Base-by-base conservation (phyloP, 1,139 yeast genomes). In the Cylindricascospora bacillispora region DNA sequence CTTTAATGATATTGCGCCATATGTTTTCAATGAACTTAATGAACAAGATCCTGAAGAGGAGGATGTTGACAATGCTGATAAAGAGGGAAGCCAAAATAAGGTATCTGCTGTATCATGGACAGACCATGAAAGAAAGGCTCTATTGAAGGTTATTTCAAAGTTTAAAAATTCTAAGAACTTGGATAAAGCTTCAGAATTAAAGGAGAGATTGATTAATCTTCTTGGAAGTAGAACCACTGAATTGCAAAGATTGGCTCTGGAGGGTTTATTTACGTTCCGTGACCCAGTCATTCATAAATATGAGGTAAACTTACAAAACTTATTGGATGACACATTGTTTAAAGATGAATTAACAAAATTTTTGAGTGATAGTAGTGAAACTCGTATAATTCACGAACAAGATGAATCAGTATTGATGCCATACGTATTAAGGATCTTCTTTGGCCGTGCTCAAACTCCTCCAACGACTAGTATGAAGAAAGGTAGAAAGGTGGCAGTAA, bases 261-360 rank as follows among this genome's bases (percentile, higher is more conserved):
- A 71, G 35, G 79, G 80, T 28, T 47, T 89, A n/a, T 55, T 83
- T 26, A 72, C 79, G 27, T 80, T 68, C 63, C 72, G 74, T 38
- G 64, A 68, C 34, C 65, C 69, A 2, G 59, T 63, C 2, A 57
- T 82, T 20, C 64, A 64, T 32, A 80, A 76, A 50, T 86, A 85
- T 49, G 63, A 65, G 36, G 94, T 80, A 39, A 76, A 77, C 40
- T 60, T 92, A 44, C 66, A 60, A 31, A 85, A 80, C 41, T 57
- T 92, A 34, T 59, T 89, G 18, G 95, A 86, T 49, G 94, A 85
- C 39, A 70, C 82, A 2, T 61, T 77, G 15, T 86, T 83, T 57
- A 72, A 83, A 36, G 98, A 92, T 52, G 95, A 86, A 53, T 59
- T 86, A 21, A 61, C 81, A 19, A 70, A 67, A 21, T 65, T 89